phyloP scores from a whole-genome alignment of 192 early-diverging fungal species.

The Rhizoclosmatium sp. region DNA sequence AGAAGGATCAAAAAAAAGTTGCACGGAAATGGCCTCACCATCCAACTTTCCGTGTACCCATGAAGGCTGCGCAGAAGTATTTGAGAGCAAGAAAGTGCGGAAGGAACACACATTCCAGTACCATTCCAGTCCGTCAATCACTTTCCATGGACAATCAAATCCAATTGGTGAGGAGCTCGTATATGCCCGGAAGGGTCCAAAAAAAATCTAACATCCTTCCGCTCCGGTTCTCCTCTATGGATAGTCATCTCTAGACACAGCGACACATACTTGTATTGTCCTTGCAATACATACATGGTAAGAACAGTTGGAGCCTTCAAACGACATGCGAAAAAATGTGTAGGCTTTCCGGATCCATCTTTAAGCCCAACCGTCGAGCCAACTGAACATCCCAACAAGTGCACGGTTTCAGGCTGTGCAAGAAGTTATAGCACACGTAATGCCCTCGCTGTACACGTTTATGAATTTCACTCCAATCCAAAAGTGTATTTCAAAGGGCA shows the following conservation, averaged over 20 bases:
- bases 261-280: not conserved
- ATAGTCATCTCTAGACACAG: not conserved
- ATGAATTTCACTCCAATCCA: conserved; percentile 16
- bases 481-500: conserved; percentile 1
- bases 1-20: not conserved
- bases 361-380: not conserved
- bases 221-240: not conserved
- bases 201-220: not conserved
- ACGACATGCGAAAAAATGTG: conserved; percentile 13
- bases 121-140: not conserved
- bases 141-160: not conserved
- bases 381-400: not conserved
- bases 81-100: not conserved
- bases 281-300: not conserved
- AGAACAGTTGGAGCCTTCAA: conserved; percentile 9
- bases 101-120: conserved; percentile 12
- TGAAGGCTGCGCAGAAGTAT: conserved; percentile 3
- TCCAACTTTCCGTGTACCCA: not conserved
- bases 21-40: not conserved
- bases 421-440: not conserved
- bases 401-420: not conserved
- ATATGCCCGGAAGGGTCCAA: too few species aligned
- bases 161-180: not conserved
- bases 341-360: not conserved
- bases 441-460: conserved; percentile 14